These are phyloP conservation scores for Suillus spraguei DNA, from an alignment of 768 basidiomycete genomes.

Conservation along the genomic window DNA sequence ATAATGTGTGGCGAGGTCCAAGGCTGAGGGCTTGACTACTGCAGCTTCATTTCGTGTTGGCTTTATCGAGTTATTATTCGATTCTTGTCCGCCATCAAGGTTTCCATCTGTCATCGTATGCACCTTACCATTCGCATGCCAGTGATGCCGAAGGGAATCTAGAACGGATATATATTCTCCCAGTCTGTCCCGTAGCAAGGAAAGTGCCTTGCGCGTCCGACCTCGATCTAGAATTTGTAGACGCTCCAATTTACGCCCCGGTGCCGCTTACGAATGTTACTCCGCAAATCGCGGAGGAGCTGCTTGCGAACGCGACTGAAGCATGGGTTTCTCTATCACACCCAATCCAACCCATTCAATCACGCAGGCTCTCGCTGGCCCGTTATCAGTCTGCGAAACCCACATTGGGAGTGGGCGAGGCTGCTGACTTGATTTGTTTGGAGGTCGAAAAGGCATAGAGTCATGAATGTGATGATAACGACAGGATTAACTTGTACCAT, in stretches of 20 bases:
- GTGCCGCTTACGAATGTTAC: constrained; percentile 61
- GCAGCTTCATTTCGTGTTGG: constrained; percentile 77
- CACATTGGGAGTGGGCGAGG: background rate
- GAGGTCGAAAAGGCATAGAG: background rate
- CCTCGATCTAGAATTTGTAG: constrained; percentile 10
- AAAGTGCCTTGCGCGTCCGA: constrained; percentile 13
- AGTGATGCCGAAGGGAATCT: constrained; percentile 33
- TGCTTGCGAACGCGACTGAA: constrained; percentile 60
- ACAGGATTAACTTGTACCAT: background rate
- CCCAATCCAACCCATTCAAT: background rate
- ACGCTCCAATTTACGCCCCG: constrained; percentile 62
- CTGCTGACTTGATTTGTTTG: background rate
- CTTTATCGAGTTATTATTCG: constrained; percentile 66
- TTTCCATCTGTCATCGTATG: constrained; percentile 18
- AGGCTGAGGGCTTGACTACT: constrained; percentile 8
- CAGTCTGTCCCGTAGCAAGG: constrained; percentile 22
- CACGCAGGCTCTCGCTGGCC: background rate
- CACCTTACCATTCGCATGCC: constrained; percentile 20
- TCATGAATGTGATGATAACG: background rate
- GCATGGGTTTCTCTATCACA: constrained; percentile 53
- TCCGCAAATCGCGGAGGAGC: constrained; percentile 47
- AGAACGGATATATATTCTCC: constrained; percentile 69
- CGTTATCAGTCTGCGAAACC: background rate
- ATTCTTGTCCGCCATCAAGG: constrained; percentile 50
- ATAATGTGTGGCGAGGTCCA: background rate